Percentiles rank a stretch among this genome's conserved stretches.
Evolutionary conservation across 108 stramenopile species (phyloP).

Genomic region (Fistulifera solaris): DNA sequence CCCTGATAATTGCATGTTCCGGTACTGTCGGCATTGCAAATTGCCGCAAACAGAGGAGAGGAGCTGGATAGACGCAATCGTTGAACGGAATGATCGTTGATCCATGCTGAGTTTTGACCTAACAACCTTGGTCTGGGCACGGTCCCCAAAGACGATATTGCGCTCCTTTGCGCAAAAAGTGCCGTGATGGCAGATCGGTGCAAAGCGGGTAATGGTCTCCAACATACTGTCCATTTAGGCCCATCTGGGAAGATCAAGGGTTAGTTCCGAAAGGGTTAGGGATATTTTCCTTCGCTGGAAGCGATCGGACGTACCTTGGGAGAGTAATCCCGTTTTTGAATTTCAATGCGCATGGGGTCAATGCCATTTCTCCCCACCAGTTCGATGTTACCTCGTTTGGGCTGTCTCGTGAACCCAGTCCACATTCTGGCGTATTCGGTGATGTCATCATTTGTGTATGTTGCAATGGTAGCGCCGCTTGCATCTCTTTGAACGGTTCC

Average conservation of each 20-base stretch:
- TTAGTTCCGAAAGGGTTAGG: no score
- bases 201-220: conserved; percentile 52
- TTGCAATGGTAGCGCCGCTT: conserved; percentile 9
- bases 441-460: conserved; percentile 38
- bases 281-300: no score
- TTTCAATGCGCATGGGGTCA: conserved; percentile 36
- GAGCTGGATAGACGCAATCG: no score
- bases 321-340: conserved; percentile 24
- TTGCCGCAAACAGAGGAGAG: conserved; percentile 11
- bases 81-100: no score
- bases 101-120: no score
- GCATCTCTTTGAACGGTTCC: conserved; percentile 22
- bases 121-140: no score
- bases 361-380: conserved; percentile 14
- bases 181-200: conserved; percentile 27
- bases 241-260: conserved; percentile 14
- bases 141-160: conserved; percentile 23
- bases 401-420: conserved; percentile 48
- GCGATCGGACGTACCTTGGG: conserved; percentile 4
- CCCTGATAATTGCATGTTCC: conserved; percentile 11
- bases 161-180: conserved; percentile 45
- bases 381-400: conserved; percentile 28
- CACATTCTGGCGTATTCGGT: conserved; percentile 38
- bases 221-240: conserved; percentile 20
- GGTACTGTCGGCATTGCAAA: conserved; percentile 11